Conservation (phyloP, 2,329 filamentous ascomycete species). For the Verticillium dahliae region DNA sequence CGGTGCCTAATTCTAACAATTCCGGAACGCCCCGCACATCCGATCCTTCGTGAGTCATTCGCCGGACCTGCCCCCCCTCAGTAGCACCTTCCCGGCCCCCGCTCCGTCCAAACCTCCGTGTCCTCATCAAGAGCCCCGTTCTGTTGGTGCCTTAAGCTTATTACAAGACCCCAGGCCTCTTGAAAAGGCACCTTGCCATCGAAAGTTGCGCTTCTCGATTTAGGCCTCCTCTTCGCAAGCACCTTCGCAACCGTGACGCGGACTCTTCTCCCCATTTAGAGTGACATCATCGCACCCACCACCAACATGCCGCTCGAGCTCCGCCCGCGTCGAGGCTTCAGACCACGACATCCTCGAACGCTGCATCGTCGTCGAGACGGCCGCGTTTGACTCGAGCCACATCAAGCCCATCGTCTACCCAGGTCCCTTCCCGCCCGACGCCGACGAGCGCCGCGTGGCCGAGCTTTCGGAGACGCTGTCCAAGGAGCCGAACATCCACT, state of each 20-base stretch:
- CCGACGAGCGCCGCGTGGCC: slow-evolving; percentile 13
- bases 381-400: neutral
- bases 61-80: neutral
- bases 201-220: too few relatives aligned
- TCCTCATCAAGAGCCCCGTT: neutral
- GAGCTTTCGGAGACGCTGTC: slow-evolving; percentile 13
- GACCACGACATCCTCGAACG: slow-evolving; percentile 12
- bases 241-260: too few relatives aligned
- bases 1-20: too few relatives aligned
- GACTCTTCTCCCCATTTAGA: too few relatives aligned
- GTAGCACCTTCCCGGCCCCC: neutral
- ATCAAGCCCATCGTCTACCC: slow-evolving; percentile 16
- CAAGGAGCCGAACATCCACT: slow-evolving; percentile 6
- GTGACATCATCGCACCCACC: too few relatives aligned
- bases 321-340: slow-evolving; percentile 3
- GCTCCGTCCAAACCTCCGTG: neutral
- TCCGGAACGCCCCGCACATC: neutral
- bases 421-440: slow-evolving; percentile 19
- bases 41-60: neutral
- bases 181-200: too few relatives aligned
- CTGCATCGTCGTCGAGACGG: neutral
- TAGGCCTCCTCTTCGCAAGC: too few relatives aligned
- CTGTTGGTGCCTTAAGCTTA: neutral
- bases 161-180: too few relatives aligned
- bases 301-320: slow-evolving; percentile 9